These are phyloP conservation scores for Colletotrichum aenigma DNA, from an alignment of 2,329 filamentous ascomycete species.

Conservation along the genomic window DNA sequence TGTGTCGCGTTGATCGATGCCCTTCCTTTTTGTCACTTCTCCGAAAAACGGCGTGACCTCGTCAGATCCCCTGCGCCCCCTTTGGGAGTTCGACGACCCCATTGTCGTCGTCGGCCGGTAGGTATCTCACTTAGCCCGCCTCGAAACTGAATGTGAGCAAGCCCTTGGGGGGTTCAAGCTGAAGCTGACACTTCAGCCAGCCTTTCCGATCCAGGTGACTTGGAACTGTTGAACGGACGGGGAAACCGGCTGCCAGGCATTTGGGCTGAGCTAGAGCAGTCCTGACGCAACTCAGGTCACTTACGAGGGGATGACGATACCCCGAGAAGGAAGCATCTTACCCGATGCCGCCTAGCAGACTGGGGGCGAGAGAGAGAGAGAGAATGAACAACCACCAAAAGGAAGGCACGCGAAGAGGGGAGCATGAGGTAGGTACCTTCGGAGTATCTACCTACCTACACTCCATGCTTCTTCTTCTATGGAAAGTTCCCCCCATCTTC, in stretches of 20 bases:
- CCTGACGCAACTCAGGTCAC: not conserved
- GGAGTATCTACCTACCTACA: not conserved
- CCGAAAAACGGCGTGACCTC: not conserved
- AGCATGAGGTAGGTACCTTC: not conserved
- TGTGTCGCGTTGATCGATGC: not conserved
- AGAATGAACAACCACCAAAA: not conserved
- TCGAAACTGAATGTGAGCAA: not conserved
- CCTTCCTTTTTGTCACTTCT: constrained; percentile 2
- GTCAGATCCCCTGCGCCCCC: not conserved
- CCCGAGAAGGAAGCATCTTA: not conserved
- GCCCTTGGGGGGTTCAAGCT: not conserved
- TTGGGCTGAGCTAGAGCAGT: not conserved
- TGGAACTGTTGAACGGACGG: not conserved
- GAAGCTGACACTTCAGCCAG: not conserved
- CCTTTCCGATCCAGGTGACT: not conserved
- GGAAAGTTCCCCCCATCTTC: not conserved
- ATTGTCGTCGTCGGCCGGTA: not conserved
- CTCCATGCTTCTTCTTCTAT: not conserved
- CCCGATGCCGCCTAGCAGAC: not conserved
- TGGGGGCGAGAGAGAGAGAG: not conserved
- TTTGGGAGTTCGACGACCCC: not conserved
- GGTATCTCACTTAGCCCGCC: not conserved
- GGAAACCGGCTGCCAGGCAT: not conserved
- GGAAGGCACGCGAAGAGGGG: not conserved
- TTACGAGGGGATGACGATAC: not conserved